Base-by-base conservation (phyloP, 1,284 basidiomycete genomes). In the Ustilago bromivora region DNA sequence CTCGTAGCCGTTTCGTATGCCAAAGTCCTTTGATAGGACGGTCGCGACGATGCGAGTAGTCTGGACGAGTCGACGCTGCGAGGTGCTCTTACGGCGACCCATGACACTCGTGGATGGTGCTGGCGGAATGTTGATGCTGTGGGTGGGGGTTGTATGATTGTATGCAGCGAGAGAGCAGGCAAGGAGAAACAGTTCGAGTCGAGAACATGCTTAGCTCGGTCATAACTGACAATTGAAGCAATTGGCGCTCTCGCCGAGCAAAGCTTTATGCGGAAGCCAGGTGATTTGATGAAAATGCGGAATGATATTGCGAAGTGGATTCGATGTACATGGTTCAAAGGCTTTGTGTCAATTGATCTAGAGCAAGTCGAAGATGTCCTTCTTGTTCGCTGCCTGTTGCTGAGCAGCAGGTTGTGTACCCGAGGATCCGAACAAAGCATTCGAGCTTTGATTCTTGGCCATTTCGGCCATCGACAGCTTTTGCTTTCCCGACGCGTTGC, bases 401-500 rank as follows among this genome's bases (percentile, higher is more conserved):
- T 69, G 66, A 0, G 66, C 60, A 2, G 70, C 66, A 32, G 70
- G 49, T 34, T 66, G 64, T 34, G 53, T 23, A n/a, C 34, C 5
- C 1, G 52, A 46, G 28, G 74, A 62, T 9, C 57, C 74, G 32
- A 76, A 83, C 1, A 83, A 57, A 31, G 77, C 79, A 35, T 54
- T 76, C 43, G 71, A 71, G 54, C 79, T 78, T 73, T 86, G 81
- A 55, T 85, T 75, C 69, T 82, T 81, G 61, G 86, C 86, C 63
- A 87, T 80, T 61, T 87, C 82, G 9, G 84, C 85, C 82, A 87
- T 84, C 55, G 81, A 81, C 82, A 82, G 80, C 64, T 85, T 85
- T 8, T 75, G 77, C 53, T 78, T 81, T 36, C 67, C 76, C 0
- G 58, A 71, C 1, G 49, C 62, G 6, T 61, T 40, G 40, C 62